Evolutionary conservation across 257 asterid species (phyloP), one percentile per base, ranked within the genome.

Genomic region (Penstemon barbatus): DNA sequence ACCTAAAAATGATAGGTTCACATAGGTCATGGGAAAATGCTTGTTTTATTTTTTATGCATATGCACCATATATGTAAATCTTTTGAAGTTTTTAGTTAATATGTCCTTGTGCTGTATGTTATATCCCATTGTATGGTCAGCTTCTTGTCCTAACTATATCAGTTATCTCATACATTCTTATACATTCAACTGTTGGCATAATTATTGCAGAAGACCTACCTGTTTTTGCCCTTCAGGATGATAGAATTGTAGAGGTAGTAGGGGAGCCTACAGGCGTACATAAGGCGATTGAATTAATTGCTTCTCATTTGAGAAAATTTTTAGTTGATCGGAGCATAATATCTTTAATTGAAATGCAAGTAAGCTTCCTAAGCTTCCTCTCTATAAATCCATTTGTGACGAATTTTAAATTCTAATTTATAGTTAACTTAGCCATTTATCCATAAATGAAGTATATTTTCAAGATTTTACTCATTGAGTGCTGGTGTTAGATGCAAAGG

Each of bases 311-410:
- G 85, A 84, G 96, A 81, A 92, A 87, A 73, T 92, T 89, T 80
- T 76, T 92, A 66, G 94, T 92, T 45, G 96, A 92, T 78, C 94
- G 96, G 49, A 88, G 96, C 84, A 81, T 92, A 63, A 81, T 91
- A 68, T 66, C 86, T 38, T 67, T 91, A 64, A 83, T 92, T 57
- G 98, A 92, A 77, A 74, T 70, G 84, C 96, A 89, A 66, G 98
- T 92, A 81, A 80, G 98, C 68, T 46, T 74, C 15, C 75, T 92
- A 81, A 80, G 98, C 68, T 46, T 74, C 15, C 75, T 78, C 63
- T 57, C 9, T 43, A 57, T 3, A 68, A 43, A 43, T 63, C 68
- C 6, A 40, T 54, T 59, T 55, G 40, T 25, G 33, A 25, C 33
- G 33, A 25, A 25, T 25, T 25, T 25, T 25, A 25, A 25, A 25